Percentiles rank a stretch among this genome's conserved stretches.
phyloP scores from a whole-genome alignment of 768 basidiomycete genomes.

The Macrolepiota fuliginosa region DNA sequence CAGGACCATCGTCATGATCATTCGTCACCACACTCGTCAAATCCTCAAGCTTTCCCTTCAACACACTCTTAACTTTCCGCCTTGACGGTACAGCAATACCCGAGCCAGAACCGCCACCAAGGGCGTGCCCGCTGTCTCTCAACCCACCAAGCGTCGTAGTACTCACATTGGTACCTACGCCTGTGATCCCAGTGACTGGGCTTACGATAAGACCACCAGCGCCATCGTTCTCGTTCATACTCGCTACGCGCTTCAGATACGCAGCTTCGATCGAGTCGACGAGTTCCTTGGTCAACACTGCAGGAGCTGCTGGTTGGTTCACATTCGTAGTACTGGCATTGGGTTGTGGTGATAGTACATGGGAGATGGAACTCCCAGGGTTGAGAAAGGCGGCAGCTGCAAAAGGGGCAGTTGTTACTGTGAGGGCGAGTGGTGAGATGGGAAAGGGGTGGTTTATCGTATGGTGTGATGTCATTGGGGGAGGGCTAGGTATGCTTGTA shows the following conservation, averaged over 20 bases:
- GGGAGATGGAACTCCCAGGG: not conserved
- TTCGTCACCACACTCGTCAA: conserved; percentile 26
- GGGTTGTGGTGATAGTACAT: conserved; percentile 3
- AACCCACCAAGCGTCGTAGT: not conserved
- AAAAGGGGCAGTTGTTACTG: conserved; percentile 18
- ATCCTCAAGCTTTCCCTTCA: conserved; percentile 61
- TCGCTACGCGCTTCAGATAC: conserved; percentile 36
- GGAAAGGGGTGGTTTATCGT: conserved; percentile 12
- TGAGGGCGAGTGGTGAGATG: conserved; percentile 16
- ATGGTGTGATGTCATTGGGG: conserved; percentile 14
- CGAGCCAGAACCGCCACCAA: not conserved
- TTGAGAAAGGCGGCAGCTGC: conserved; percentile 13
- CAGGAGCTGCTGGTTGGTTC: conserved; percentile 15
- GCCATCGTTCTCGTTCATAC: conserved; percentile 1
- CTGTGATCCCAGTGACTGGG: not conserved
- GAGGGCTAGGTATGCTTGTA: conserved; percentile 19
- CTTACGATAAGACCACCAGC: not conserved
- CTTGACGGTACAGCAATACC: conserved; percentile 22
- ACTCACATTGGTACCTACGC: not conserved
- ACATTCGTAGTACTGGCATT: conserved; percentile 13
- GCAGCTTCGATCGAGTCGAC: conserved; percentile 45
- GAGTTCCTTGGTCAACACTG: conserved; percentile 41
- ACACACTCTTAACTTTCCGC: conserved; percentile 61
- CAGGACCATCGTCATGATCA: conserved; percentile 20
- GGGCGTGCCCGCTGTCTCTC: not conserved